Evolutionary conservation across 768 basidiomycete genomes (phyloP).

Genomic region (Xanthoconium stramineum): DNA sequence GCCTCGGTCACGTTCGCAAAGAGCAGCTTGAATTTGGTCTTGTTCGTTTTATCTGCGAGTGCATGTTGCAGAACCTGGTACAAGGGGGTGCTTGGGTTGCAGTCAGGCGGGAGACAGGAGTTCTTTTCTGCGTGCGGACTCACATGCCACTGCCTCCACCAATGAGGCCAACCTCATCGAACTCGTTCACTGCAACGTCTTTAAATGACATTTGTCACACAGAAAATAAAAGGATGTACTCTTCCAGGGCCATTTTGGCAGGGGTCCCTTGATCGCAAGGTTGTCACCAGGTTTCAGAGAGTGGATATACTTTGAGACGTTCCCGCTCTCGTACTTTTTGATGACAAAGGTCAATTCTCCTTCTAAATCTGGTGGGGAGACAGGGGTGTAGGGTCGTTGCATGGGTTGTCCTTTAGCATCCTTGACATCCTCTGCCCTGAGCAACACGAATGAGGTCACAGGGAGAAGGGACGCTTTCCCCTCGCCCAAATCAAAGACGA

Average conservation of each 20-base stretch:
- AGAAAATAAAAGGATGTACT: conserved; percentile 37
- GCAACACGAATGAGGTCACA: conserved; percentile 72
- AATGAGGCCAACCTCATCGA: conserved; percentile 83
- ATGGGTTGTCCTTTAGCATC: conserved; percentile 84
- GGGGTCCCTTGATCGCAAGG: conserved; percentile 87
- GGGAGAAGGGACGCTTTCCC: conserved; percentile 76
- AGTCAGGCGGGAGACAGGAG: neutral
- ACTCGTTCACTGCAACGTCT: conserved; percentile 64
- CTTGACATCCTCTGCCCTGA: conserved; percentile 69
- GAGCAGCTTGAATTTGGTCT: conserved; percentile 90
- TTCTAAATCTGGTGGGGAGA: conserved; percentile 69
- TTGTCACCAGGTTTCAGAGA: conserved; percentile 78
- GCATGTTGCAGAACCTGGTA: conserved; percentile 81
- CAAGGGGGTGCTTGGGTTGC: conserved; percentile 63
- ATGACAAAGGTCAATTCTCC: conserved; percentile 80
- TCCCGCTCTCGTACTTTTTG: conserved; percentile 82
- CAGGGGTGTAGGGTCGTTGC: conserved; percentile 90
- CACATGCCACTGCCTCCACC: conserved; percentile 94
- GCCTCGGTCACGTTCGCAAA: conserved; percentile 87
- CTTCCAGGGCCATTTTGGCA: conserved; percentile 84
- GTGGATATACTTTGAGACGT: conserved; percentile 82
- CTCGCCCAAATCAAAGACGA: conserved; percentile 77
- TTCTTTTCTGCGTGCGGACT: conserved; percentile 23
- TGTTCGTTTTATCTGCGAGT: conserved; percentile 70
- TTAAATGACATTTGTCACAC: neutral